phyloP scores from a whole-genome alignment of 768 basidiomycete species.

The Leccinum subgranulosum region DNA sequence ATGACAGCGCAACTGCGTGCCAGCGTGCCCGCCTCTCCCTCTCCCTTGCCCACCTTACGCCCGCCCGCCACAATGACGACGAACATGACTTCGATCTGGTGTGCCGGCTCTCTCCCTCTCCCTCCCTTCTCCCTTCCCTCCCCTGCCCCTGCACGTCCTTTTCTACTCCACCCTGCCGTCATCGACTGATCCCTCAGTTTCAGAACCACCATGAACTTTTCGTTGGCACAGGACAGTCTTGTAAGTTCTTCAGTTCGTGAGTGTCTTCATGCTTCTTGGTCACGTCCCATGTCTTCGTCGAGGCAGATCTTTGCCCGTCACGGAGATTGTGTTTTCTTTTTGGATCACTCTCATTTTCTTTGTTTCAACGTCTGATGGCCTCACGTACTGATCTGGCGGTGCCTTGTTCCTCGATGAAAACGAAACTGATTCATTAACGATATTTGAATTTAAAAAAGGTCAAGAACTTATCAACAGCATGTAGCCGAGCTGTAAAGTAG shows the following conservation, averaged over 20 bases:
- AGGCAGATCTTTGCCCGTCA: background rate
- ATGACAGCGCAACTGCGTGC: too few species aligned
- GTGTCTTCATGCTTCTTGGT: constrained; percentile 3
- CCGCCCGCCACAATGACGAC: too few species aligned
- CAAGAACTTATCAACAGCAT: too few species aligned
- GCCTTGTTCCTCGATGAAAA: background rate
- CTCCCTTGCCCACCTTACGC: too few species aligned
- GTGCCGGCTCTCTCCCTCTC: too few species aligned
- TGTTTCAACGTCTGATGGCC: background rate
- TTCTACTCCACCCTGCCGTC: background rate
- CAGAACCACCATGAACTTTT: constrained; percentile 28
- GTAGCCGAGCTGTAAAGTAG: too few species aligned
- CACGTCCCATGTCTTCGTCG: too few species aligned
- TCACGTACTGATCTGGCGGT: background rate
- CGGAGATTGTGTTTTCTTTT: constrained; percentile 1
- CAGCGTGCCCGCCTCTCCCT: too few species aligned
- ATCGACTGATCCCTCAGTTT: background rate
- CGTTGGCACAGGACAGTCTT: constrained; percentile 31
- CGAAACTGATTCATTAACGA: background rate
- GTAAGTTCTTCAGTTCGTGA: constrained; percentile 32
- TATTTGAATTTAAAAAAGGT: constrained; percentile 13
- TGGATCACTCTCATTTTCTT: constrained; percentile 2
- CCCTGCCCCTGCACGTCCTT: background rate
- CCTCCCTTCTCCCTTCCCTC: background rate
- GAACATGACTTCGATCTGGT: too few species aligned